Evolutionary conservation across 768 basidiomycete genomes (phyloP).

Genomic region (Pisolithus orientalis): DNA sequence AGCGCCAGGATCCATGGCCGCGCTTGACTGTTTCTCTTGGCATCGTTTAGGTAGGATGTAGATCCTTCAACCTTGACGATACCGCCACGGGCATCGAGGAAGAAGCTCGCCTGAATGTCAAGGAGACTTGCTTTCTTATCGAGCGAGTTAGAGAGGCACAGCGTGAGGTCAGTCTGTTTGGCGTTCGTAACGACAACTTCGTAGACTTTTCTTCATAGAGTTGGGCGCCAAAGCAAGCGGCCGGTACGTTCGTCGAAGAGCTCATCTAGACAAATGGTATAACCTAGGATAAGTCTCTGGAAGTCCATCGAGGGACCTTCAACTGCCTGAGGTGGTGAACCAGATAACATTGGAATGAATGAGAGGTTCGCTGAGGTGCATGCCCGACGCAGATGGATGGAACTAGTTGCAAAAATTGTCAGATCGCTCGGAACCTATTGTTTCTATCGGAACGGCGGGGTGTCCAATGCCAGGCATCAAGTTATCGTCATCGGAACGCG

Average conservation of each 20-base stretch:
- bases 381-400: too few relatives aligned
- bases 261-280: background rate
- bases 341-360: too few relatives aligned
- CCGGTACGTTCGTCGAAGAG: constrained; percentile 1
- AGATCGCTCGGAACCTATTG: too few relatives aligned
- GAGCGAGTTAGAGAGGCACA: background rate
- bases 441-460: too few relatives aligned
- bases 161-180: background rate
- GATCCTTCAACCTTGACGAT: background rate
- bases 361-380: too few relatives aligned
- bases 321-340: too few relatives aligned
- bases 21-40: background rate
- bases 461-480: too few relatives aligned
- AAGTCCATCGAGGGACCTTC: background rate
- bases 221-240: background rate
- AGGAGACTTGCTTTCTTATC: background rate
- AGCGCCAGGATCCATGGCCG: background rate
- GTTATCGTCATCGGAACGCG: too few relatives aligned
- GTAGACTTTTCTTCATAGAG: background rate
- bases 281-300: background rate
- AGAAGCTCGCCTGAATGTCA: background rate
- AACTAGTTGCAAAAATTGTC: too few relatives aligned
- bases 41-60: background rate
- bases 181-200: background rate
- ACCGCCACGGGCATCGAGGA: background rate